A percentile compares a stretch with the other conserved stretches of the same genome.
Evolutionary conservation across 2,329 filamentous ascomycete species (phyloP).

Genomic region (Colletotrichum paranaense): DNA sequence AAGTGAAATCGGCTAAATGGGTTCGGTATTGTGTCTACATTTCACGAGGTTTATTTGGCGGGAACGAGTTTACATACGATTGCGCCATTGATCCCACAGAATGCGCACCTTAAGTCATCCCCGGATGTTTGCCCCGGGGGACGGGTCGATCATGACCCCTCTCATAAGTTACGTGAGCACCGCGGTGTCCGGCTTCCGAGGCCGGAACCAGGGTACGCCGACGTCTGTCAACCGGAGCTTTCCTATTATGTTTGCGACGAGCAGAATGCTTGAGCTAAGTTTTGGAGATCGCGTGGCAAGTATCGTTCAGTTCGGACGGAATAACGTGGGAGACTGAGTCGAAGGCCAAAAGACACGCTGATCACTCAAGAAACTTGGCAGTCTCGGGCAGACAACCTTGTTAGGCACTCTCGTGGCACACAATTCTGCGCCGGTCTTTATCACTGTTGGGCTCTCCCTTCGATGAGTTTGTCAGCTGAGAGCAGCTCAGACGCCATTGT

Average conservation of each 20-base stretch:
- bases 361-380: background rate
- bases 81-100: constrained; percentile 1
- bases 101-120: background rate
- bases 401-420: background rate
- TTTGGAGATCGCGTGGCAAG: background rate
- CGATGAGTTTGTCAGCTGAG: fast-evolving
- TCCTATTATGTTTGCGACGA: background rate
- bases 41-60: no score
- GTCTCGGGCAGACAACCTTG: background rate
- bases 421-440: background rate
- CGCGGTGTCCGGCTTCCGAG: background rate
- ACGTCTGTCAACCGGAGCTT: background rate
- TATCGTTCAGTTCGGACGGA: background rate
- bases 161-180: no score
- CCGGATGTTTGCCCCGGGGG: background rate
- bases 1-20: no score
- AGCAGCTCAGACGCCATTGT: background rate
- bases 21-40: no score
- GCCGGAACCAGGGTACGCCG: background rate
- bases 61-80: background rate
- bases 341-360: background rate
- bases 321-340: background rate
- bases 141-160: background rate
- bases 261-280: background rate
- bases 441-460: background rate